A percentile compares a stretch with the other conserved stretches of the same genome.
Evolutionary conservation across 2,329 filamentous ascomycete genomes (phyloP).

Genomic region (Tolypocladium capitatum): DNA sequence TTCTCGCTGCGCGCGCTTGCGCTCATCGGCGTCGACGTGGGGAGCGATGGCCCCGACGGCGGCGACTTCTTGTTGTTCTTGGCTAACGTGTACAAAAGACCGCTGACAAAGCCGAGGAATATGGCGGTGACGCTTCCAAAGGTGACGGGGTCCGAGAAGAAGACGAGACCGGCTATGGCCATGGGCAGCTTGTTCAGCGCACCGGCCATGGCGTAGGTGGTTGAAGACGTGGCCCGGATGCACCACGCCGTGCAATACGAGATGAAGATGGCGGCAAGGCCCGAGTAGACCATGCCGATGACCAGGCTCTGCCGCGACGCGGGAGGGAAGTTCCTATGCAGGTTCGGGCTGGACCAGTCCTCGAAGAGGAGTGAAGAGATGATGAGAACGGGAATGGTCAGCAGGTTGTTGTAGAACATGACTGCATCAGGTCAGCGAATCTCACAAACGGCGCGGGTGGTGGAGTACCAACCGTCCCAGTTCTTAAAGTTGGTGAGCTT

Average conservation of each 20-base stretch:
- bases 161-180: conserved; percentile 79
- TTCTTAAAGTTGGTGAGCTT: conserved; percentile 99
- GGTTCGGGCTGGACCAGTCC: conserved; percentile 81
- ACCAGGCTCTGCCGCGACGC: conserved; percentile 68
- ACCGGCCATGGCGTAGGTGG: conserved; percentile 97
- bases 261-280: conserved; percentile 88
- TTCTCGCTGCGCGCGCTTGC: conserved; percentile 79
- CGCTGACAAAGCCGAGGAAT: conserved; percentile 77
- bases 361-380: conserved; percentile 70
- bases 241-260: conserved; percentile 99
- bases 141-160: conserved; percentile 90
- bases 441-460: background rate
- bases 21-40: conserved; percentile 61
- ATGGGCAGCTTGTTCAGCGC: conserved; percentile 97
- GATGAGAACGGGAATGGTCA: conserved; percentile 86
- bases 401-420: conserved; percentile 99
- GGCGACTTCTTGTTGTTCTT: conserved; percentile 35
- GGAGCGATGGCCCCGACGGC: conserved; percentile 55
- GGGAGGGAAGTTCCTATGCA: conserved; percentile 77
- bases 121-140: conserved; percentile 88
- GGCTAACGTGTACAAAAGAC: conserved; percentile 64
- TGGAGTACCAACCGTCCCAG: conserved; percentile 72
- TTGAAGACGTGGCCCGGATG: conserved; percentile 91
- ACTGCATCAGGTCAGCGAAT: conserved; percentile 41
- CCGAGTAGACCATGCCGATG: conserved; percentile 85